Percentiles rank a stretch among this genome's conserved stretches.
These are phyloP conservation scores for Starmerella floricola DNA, from an alignment of 805 yeast species.

Conservation along the genomic window DNA sequence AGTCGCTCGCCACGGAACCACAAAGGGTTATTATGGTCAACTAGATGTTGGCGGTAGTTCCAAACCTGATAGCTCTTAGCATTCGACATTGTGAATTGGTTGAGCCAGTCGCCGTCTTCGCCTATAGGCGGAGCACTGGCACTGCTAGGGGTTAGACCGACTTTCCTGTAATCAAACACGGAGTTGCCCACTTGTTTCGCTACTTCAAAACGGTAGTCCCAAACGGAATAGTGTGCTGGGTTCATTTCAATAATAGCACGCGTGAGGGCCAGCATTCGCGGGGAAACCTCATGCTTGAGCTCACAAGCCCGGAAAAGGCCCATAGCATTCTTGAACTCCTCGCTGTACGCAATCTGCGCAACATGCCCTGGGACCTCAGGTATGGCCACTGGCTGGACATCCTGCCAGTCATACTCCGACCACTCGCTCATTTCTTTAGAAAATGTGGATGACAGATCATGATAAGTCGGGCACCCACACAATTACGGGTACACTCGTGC, in stretches of 20 bases:
- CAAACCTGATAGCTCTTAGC: constrained; percentile 95
- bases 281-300: constrained; percentile 47
- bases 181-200: constrained; percentile 25
- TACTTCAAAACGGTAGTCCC: constrained; percentile 40
- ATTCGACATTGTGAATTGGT: constrained; percentile 55
- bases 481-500: too few species aligned
- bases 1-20: constrained; percentile 45
- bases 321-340: constrained; percentile 53
- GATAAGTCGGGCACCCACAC: too few species aligned
- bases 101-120: constrained; percentile 68
- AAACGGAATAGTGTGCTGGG: constrained; percentile 86
- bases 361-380: constrained; percentile 26
- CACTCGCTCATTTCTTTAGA: constrained; percentile 15
- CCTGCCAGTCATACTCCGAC: constrained; percentile 27
- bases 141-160: constrained; percentile 20
- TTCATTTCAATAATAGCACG: constrained; percentile 48
- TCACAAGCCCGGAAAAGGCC: constrained; percentile 51
- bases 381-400: constrained; percentile 27
- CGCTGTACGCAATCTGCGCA: constrained; percentile 44
- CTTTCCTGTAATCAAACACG: constrained; percentile 23
- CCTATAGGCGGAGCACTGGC: constrained; percentile 23
- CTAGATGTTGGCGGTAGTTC: constrained; percentile 71
- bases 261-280: constrained; percentile 60
- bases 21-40: constrained; percentile 28
- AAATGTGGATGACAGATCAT: too few species aligned